Evolutionary conservation across 2,329 filamentous ascomycete genomes (phyloP).

Genomic region (Clarireedia monteithiana): DNA sequence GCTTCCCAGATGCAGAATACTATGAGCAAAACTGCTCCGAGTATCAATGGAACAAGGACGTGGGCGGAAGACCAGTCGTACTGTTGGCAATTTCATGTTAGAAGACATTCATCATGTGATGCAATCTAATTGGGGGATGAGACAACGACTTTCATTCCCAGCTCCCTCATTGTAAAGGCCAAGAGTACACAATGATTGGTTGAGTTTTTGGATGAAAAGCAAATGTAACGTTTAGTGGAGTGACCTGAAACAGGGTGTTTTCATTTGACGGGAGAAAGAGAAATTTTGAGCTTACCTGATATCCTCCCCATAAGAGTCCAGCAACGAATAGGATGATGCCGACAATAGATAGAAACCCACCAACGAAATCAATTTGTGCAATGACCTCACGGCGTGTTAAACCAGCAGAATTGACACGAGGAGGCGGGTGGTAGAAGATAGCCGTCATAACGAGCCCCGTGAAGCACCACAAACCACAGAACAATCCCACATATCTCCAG

Average conservation of each 20-base stretch:
- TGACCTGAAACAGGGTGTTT: neutral
- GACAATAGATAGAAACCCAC: slow-evolving; percentile 40
- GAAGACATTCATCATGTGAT: neutral
- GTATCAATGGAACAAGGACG: slow-evolving; percentile 45
- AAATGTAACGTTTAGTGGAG: neutral
- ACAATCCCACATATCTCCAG: slow-evolving; percentile 48
- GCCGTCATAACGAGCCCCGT: slow-evolving; percentile 43
- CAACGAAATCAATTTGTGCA: slow-evolving; percentile 41
- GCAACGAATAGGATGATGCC: slow-evolving; percentile 45
- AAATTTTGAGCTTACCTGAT: slow-evolving; percentile 23
- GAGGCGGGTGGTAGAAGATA: slow-evolving; percentile 46
- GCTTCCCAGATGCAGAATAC: slow-evolving; percentile 47
- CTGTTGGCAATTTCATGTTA: slow-evolving; percentile 45
- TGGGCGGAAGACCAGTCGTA: slow-evolving; percentile 48
- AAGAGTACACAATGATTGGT: no score
- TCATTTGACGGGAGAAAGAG: neutral
- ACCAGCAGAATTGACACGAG: slow-evolving; percentile 35
- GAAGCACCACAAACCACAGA: slow-evolving; percentile 44
- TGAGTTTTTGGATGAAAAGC: neutral
- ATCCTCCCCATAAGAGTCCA: slow-evolving; percentile 49
- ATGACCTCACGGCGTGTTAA: slow-evolving; percentile 34
- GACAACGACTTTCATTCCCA: neutral
- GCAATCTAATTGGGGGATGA: slow-evolving; percentile 8
- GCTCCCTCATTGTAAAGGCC: no score
- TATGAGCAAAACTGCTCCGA: slow-evolving; percentile 40